Evolutionary conservation across 2,329 filamentous ascomycete species (phyloP), one percentile per base, ranked within the genome.

Genomic region (Diaporthe vaccinii): DNA sequence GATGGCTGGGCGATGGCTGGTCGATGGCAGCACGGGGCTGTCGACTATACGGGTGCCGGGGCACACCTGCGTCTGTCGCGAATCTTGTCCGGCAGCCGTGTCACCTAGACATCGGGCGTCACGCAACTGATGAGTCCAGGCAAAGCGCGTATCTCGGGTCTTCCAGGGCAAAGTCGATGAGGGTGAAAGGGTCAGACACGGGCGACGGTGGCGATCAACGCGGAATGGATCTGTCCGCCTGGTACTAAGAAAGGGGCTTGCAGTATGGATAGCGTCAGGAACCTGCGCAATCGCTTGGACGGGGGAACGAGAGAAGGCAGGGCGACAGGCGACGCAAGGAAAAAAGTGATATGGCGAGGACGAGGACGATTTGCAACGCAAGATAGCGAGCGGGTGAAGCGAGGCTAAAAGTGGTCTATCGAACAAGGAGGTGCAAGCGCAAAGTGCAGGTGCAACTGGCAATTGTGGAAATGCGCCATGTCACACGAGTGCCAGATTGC

Each of bases 171-270:
- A 51, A 57, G 69, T 28, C 61, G 67, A 62, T 12, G 36, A 49
- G 25, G 20, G 46, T 46, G 25, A 25, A 65, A 70, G 72, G 20
- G 72, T 74, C 49, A 49, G 67, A 31, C 65, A 67, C 58, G 58
- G 75, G 58, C 72, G 61, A 67, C 39, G 41, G 71, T 74, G 71
- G 57, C 74, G 71, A 71, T 74, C 74, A 65, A 58, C 65, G 72
- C 72, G 36, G 72, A 17, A 57, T 4, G n/a, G 65, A 28, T 28
- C n/a, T 59, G 57, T 55, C 39, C 41, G 46, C 62, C 71, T 53
- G 39, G 25, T 36, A 57, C 31, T 46, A 65, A 28, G 59, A 70
- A 70, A 44, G 62, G 58, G 59, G 72, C 51, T 36, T 58, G 49
- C 72, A 39, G 49, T 22, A 22, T 6, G 53, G 49, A 17, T 28